These are phyloP conservation scores for Rhynchospora breviuscula DNA, from an alignment of 176 grass and related monocot genomes.

Conservation along the genomic window DNA sequence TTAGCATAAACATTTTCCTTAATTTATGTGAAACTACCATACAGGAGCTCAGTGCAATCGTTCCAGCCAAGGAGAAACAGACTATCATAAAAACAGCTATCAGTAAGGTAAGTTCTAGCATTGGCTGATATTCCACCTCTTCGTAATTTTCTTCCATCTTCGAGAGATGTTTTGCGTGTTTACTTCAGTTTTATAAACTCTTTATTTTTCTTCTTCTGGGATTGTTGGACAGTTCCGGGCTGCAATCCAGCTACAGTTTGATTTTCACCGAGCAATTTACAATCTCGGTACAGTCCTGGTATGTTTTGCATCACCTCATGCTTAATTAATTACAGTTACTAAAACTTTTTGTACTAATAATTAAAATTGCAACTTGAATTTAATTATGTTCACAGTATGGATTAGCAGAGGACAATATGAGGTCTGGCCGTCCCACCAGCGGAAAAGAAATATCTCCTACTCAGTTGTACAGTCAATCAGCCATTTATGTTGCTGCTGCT, in stretches of 20 bases:
- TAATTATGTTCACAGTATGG: slow-evolving; percentile 60
- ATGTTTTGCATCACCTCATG: slow-evolving; percentile 17
- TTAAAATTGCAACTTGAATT: not conserved
- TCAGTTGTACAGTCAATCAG: slow-evolving; percentile 94
- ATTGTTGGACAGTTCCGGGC: slow-evolving; percentile 67
- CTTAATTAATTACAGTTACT: slow-evolving; percentile 27
- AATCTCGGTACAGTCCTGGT: slow-evolving; percentile 98
- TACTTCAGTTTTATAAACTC: not conserved
- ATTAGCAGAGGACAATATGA: slow-evolving; percentile 96
- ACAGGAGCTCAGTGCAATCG: slow-evolving; percentile 94
- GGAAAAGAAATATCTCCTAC: slow-evolving; percentile 57
- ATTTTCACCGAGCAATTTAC: slow-evolving; percentile 99
- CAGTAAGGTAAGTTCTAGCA: slow-evolving; percentile 64
- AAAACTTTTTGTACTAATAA: not conserved
- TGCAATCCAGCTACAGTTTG: slow-evolving; percentile 95
- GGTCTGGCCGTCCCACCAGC: slow-evolving; percentile 52
- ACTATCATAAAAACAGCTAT: slow-evolving; percentile 96
- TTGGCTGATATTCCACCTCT: not conserved
- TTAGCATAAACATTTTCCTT: slow-evolving; percentile 17
- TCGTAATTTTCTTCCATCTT: slow-evolving; percentile 4
- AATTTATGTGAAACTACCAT: slow-evolving; percentile 33
- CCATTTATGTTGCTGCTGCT: slow-evolving; percentile 99
- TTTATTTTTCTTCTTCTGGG: not conserved
- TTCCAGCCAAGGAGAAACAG: slow-evolving; percentile 90
- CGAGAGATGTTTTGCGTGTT: not conserved